These are phyloP conservation scores for Hypoxylon sp. DNA, from an alignment of 2,329 filamentous ascomycete genomes.

Conservation along the genomic window DNA sequence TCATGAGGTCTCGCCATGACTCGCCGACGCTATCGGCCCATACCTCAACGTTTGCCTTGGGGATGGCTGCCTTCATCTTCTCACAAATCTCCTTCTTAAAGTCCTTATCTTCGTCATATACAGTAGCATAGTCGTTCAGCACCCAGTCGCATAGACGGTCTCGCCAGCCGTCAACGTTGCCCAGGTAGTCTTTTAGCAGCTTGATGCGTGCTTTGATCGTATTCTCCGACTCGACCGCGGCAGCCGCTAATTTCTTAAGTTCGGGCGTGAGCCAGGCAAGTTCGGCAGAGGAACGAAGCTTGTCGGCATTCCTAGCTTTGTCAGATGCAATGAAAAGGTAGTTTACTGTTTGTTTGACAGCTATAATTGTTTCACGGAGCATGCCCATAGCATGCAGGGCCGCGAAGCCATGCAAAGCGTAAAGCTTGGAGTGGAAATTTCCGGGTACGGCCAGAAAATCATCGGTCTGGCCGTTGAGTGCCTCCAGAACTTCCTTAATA, in stretches of 20 bases:
- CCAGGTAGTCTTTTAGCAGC: conserved; percentile 51
- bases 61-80: conserved; percentile 48
- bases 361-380: conserved; percentile 57
- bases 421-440: conserved; percentile 35
- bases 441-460: conserved; percentile 42
- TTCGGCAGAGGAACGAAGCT: conserved; percentile 53
- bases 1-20: conserved; percentile 58
- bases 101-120: conserved; percentile 18
- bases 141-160: conserved; percentile 57
- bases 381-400: conserved; percentile 57
- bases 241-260: conserved; percentile 53
- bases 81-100: conserved; percentile 37
- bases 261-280: conserved; percentile 55
- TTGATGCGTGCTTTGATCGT: conserved; percentile 55
- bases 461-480: conserved; percentile 40
- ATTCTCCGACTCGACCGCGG: conserved; percentile 47
- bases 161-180: conserved; percentile 56
- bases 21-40: conserved; percentile 57
- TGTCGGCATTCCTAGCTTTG: conserved; percentile 54
- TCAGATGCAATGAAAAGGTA: conserved; percentile 55
- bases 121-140: conserved; percentile 45
- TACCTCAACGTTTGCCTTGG: conserved; percentile 53
- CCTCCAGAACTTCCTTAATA: conserved; percentile 15
- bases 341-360: conserved; percentile 52
- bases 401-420: conserved; percentile 52